phyloP scores from a whole-genome alignment of 257 asterid genomes.

The Nyctanthes arbortristis region DNA sequence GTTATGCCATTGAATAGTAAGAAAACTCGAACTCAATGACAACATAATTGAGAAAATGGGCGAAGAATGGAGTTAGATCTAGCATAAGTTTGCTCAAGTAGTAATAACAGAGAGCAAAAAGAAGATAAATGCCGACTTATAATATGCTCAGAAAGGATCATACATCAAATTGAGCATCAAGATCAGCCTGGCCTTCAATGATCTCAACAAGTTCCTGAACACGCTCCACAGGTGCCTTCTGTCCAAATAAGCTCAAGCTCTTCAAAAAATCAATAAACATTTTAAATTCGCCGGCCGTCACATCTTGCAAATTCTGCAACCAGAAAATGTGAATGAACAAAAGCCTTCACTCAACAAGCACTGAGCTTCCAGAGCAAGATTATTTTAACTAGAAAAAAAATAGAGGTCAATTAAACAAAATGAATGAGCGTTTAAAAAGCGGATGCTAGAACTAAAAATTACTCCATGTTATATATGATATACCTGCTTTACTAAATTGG shows the following conservation, averaged over 20 bases:
- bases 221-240: conserved; percentile 75
- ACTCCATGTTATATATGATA: conserved; percentile 4
- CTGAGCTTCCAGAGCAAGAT: neutral
- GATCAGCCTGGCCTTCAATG: conserved; percentile 96
- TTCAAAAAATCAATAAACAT: conserved; percentile 86
- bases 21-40: neutral
- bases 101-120: conserved; percentile 4
- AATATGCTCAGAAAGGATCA: conserved; percentile 26
- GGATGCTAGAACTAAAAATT: neutral
- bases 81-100: conserved; percentile 7
- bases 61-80: conserved; percentile 14
- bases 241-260: conserved; percentile 89
- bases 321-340: conserved; percentile 20
- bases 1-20: neutral
- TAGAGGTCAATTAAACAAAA: neutral
- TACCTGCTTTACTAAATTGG: conserved; percentile 91
- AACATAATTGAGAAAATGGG: conserved; percentile 8
- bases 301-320: conserved; percentile 91
- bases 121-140: conserved; percentile 10
- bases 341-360: neutral
- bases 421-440: neutral
- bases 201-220: conserved; percentile 97
- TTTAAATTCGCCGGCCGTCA: conserved; percentile 83
- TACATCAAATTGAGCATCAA: conserved; percentile 91
- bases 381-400: neutral